Evolutionary conservation across 2,329 filamentous ascomycete genomes (phyloP), one percentile per base, ranked within the genome.

Genomic region (Cercospora brassicicola): DNA sequence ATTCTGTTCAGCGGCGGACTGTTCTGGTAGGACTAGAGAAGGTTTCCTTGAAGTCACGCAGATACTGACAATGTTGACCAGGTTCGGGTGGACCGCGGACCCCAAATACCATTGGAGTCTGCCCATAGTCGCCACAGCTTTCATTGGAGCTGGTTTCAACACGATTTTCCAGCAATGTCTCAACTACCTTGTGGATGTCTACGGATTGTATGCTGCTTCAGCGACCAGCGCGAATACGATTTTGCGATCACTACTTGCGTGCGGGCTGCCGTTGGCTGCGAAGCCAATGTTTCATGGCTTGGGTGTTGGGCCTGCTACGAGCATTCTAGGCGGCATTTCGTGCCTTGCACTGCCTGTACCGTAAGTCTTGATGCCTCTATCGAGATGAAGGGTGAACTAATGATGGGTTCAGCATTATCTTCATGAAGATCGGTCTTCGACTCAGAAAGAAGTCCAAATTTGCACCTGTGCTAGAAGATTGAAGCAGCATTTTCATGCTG

Each of bases 151-250:
- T 4, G 83, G 83, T 13, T 81, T 84, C 75, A 79, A 83, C 68
- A 76, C 81, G 9, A 82, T 83, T 57, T 84, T 84, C 73, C 78
- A 84, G 68, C 81, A 82, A 70, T 82, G 81, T 61, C 78, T 85
- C 66, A 84, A 84, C 68, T 84, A 81, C 59, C 75, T 84, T 1
- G 79, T 84, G 20, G 76, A 78, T 59, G 73, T 70, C 3, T 78
- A 76, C 33, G 64, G 68, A 0, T 56, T 73, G 0, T 83, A 83
- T 69, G 83, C 83, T n/a, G 83, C 83, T 2, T 83, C 81, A 11
- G 83, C 83, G 8, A 81, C 84, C 30, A 81, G 82, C 9, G 83
- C 82, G 30, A 84, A 85, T 67, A 84, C 83, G 1, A 81, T 85
- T 70, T 76, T 85, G 42, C 80, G 84, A 33, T 80, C 78, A 39